Conservation (phyloP, 805 yeast species). For the Starmerella etchellsii region DNA sequence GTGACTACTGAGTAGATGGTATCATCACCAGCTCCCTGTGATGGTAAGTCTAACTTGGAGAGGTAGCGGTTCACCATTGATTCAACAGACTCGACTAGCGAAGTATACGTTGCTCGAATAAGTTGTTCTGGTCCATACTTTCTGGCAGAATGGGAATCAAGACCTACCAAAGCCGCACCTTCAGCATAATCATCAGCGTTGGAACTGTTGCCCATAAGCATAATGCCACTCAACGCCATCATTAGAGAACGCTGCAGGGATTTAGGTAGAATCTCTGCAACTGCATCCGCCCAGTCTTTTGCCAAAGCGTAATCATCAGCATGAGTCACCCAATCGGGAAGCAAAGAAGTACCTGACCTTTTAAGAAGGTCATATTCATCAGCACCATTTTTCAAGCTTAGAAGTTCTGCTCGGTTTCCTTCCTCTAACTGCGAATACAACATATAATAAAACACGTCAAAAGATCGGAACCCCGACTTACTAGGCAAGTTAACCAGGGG, state of each 20-base stretch:
- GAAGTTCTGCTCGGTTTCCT: conserved; percentile 18
- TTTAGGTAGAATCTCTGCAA: conserved; percentile 26
- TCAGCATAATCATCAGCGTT: conserved; percentile 27
- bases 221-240: conserved; percentile 29
- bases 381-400: conserved; percentile 24
- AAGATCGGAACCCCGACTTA: conserved; percentile 22
- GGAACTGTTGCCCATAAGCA: conserved; percentile 28
- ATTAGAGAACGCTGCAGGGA: conserved; percentile 27
- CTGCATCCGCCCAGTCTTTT: conserved; percentile 31
- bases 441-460: conserved; percentile 30
- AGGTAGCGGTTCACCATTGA: conserved; percentile 27
- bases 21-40: conserved; percentile 13
- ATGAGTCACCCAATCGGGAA: conserved; percentile 28
- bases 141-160: conserved; percentile 24
- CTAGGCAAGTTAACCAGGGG: conserved; percentile 25
- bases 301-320: conserved; percentile 31
- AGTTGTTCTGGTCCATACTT: conserved; percentile 24
- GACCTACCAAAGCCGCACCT: conserved; percentile 31
- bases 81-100: conserved; percentile 27
- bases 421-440: conserved; percentile 25
- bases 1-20: conserved; percentile 28
- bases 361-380: conserved; percentile 24
- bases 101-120: conserved; percentile 26
- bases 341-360: conserved; percentile 22
- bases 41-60: conserved; percentile 23